Conservation (phyloP, 129 eudicot genomes). For the Artemisia argyi region DNA sequence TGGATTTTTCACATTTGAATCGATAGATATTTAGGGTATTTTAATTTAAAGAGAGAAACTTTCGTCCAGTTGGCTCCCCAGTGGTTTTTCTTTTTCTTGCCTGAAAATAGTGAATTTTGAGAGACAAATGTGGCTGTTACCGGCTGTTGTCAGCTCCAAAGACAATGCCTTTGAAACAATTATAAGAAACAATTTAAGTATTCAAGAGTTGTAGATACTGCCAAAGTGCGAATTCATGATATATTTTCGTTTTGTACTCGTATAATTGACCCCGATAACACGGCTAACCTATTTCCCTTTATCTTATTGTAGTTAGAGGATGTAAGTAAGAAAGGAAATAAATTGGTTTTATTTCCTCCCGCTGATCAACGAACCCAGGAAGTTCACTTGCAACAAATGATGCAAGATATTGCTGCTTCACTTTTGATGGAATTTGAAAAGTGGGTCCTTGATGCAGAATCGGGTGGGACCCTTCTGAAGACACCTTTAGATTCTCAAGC, state of each 20-base stretch:
- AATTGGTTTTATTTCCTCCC: slow-evolving; percentile 81
- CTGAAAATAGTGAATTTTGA: no score
- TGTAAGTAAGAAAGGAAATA: slow-evolving; percentile 59
- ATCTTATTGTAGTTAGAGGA: slow-evolving; percentile 66
- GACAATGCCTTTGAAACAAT: no score
- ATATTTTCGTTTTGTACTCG: neutral
- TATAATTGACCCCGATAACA: neutral
- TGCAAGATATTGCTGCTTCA: slow-evolving; percentile 98
- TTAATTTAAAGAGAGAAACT: no score
- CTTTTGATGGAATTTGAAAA: slow-evolving; percentile 94
- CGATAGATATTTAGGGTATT: no score
- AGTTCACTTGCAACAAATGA: slow-evolving; percentile 87
- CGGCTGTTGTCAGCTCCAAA: no score
- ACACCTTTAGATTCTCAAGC: slow-evolving; percentile 99
- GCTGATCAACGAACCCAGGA: slow-evolving; percentile 88
- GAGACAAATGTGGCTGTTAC: no score
- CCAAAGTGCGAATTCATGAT: neutral
- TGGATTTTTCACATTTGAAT: no score
- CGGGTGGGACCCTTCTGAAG: slow-evolving; percentile 86
- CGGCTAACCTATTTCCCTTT: neutral
- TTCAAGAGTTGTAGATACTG: slow-evolving; percentile 1
- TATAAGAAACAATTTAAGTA: no score
- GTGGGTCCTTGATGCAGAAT: slow-evolving; percentile 85
- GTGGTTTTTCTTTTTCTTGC: no score
- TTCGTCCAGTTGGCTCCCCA: no score